phyloP scores from a whole-genome alignment of 129 eudicot genomes.

The Oenanthe sinensis region DNA sequence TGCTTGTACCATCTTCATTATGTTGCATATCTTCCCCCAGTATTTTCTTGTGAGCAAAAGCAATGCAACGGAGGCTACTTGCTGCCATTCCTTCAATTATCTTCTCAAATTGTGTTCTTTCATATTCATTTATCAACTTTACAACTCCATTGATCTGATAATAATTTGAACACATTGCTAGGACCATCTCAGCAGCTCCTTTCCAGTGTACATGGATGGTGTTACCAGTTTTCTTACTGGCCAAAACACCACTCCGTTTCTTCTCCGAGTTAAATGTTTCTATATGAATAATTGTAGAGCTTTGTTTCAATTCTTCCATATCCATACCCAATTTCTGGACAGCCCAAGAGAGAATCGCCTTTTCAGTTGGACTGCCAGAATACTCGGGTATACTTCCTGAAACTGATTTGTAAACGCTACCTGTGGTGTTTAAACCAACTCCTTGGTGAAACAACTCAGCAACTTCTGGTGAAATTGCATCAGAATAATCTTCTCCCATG shows the following conservation, averaged over 20 bases:
- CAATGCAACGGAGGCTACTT: constrained; percentile 82
- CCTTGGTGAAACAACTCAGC: constrained; percentile 49
- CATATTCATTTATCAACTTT: constrained; percentile 21
- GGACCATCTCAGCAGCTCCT: constrained; percentile 92
- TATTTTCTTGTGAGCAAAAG: constrained; percentile 56
- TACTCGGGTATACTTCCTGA: constrained; percentile 31
- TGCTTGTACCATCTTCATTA: constrained; percentile 13
- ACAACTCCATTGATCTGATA: constrained; percentile 32
- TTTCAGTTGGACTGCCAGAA: constrained; percentile 85
- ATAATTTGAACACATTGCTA: constrained; percentile 58
- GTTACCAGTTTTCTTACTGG: constrained; percentile 29
- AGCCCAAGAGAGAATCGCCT: constrained; percentile 84
- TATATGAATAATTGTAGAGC: constrained; percentile 40
- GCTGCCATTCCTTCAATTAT: constrained; percentile 91
- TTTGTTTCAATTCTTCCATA: constrained; percentile 46
- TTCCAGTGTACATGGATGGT: constrained; percentile 62
- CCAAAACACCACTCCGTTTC: constrained; percentile 61
- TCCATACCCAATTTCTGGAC: constrained; percentile 56
- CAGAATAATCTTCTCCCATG: constrained; percentile 17
- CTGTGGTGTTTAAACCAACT: constrained; percentile 73
- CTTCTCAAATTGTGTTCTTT: constrained; percentile 41
- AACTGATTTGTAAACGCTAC: constrained; percentile 37
- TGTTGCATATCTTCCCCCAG: constrained; percentile 15
- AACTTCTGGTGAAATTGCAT: constrained; percentile 17
- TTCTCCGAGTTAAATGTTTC: constrained; percentile 77